Evolutionary conservation across 1,284 basidiomycete species (phyloP), one percentile per base, ranked within the genome.

Genomic region (Sporisorium iseilematis-ciliati): DNA sequence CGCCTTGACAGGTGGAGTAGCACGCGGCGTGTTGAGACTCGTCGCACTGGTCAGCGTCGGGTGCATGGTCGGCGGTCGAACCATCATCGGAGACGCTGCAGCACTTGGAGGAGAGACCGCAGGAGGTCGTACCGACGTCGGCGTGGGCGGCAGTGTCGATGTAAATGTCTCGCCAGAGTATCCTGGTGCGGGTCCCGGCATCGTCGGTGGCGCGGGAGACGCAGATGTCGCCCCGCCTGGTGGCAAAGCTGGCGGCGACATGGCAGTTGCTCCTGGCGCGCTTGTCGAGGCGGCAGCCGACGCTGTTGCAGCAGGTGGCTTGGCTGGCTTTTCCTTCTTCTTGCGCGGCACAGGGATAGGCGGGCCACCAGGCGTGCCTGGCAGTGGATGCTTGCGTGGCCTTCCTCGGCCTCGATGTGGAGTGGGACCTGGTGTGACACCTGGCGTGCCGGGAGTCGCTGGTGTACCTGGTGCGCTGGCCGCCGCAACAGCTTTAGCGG

Each of bases 351-450:
- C 49, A 25, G 52, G 21, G 52, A 61, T 41, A 45, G 71, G 71
- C 4, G 65, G 65, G 33, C 68, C 68, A n/a, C 71, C 71, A 16
- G 72, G 65, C 10, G 72, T 70, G n/a, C 72, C 72, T 18, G 68
- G 67, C 31, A 71, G 43, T 5, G 68, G 68, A 65, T 75, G 68
- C 43, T 75, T 75, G 46, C 73, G 73, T n/a, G 73, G 73, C 21
- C 73, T 58, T 23, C 73, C 73, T 55, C 73, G 52, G 20, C 73
- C 68, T 56, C 73, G 63, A 48, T 75, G 73, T 12, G 61, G 67
- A 31, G 72, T 64, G 1, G 73, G 67, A 3, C 64, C 65, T 1
- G 64, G 68, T 43, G 67, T 70, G 2, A 57, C 60, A 23, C 67
- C 67, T n/a, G 64, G 63, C 10, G 59, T 63, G 14, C 64, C 58